phyloP scores from a whole-genome alignment of 179 eudicot genomes.

The Silene noctiflora region DNA sequence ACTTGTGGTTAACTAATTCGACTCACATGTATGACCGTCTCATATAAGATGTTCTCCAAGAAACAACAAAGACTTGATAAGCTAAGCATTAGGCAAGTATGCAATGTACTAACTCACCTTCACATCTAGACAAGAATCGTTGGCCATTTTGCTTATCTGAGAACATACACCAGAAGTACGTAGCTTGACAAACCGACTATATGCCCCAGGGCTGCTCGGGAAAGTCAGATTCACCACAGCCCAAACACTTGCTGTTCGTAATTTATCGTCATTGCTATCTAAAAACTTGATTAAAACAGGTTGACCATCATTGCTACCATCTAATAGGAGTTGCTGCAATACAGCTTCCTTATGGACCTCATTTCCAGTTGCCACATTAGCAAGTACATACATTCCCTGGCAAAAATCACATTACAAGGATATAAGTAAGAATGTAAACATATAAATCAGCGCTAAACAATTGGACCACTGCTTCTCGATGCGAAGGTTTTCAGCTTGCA shows the following conservation, averaged over 20 bases:
- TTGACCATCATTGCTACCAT: slow-evolving; percentile 37
- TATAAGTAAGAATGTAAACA: neutral
- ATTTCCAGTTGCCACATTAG: slow-evolving; percentile 83
- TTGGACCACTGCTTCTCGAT: neutral
- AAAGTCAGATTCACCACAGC: slow-evolving; percentile 71
- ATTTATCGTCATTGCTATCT: slow-evolving; percentile 52
- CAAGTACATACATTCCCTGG: slow-evolving; percentile 78
- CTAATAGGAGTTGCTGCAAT: slow-evolving; percentile 51
- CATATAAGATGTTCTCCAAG: neutral
- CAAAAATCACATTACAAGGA: neutral
- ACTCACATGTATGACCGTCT: neutral
- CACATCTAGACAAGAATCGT: slow-evolving; percentile 87
- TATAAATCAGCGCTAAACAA: neutral
- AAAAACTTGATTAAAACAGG: slow-evolving; percentile 51
- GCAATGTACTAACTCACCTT: slow-evolving; percentile 48
- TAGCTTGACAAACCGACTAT: slow-evolving; percentile 48
- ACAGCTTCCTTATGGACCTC: slow-evolving; percentile 82
- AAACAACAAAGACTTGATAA: neutral
- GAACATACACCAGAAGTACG: slow-evolving; percentile 60
- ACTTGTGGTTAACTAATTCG: too few relatives aligned
- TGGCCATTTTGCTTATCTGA: slow-evolving; percentile 70
- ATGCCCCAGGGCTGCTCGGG: slow-evolving; percentile 69
- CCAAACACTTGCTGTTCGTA: slow-evolving; percentile 82
- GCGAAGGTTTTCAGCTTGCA: neutral
- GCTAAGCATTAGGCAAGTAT: neutral